Evolutionary conservation across 345 rosid genomes (phyloP).

Genomic region (Theobroma cacao): DNA sequence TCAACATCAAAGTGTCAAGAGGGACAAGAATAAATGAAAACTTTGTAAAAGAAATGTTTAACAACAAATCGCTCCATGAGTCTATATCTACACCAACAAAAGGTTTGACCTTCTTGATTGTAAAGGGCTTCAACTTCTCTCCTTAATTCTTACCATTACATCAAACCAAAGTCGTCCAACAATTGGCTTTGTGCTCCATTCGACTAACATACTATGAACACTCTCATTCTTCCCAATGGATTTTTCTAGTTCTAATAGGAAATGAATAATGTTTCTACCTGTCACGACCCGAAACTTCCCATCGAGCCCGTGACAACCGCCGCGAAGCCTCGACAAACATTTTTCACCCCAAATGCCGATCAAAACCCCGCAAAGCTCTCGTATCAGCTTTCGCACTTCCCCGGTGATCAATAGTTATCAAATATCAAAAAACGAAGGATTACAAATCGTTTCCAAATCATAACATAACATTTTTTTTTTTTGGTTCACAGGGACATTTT

Average conservation of each 20-base stretch:
- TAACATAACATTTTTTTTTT: too few species aligned
- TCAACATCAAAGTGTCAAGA: slow-evolving; percentile 72
- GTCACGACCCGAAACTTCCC: too few species aligned
- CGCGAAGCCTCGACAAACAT: too few species aligned
- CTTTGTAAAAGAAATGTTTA: slow-evolving; percentile 71
- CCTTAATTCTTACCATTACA: slow-evolving; percentile 51
- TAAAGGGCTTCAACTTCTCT: slow-evolving; percentile 47
- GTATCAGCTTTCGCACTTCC: too few species aligned
- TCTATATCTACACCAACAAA: slow-evolving; percentile 53
- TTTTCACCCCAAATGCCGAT: too few species aligned
- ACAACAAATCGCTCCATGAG: slow-evolving; percentile 71
- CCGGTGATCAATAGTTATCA: too few species aligned
- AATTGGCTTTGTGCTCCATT: slow-evolving; percentile 68
- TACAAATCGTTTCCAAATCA: too few species aligned
- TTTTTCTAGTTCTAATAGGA: slow-evolving; percentile 64
- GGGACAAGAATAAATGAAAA: slow-evolving; percentile 70
- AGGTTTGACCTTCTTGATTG: slow-evolving; percentile 53
- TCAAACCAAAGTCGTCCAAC: slow-evolving; percentile 67
- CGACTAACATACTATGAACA: slow-evolving; percentile 22
- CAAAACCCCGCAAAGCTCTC: too few species aligned
- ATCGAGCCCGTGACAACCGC: too few species aligned
- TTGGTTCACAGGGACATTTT: too few species aligned
- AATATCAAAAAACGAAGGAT: too few species aligned
- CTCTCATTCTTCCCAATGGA: slow-evolving; percentile 39
- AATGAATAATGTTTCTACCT: slow-evolving; percentile 40